A percentile compares a stretch with the other conserved stretches of the same genome.
phyloP scores from a whole-genome alignment of 2,329 filamentous ascomycete genomes.

The Diaporthe australafricana region DNA sequence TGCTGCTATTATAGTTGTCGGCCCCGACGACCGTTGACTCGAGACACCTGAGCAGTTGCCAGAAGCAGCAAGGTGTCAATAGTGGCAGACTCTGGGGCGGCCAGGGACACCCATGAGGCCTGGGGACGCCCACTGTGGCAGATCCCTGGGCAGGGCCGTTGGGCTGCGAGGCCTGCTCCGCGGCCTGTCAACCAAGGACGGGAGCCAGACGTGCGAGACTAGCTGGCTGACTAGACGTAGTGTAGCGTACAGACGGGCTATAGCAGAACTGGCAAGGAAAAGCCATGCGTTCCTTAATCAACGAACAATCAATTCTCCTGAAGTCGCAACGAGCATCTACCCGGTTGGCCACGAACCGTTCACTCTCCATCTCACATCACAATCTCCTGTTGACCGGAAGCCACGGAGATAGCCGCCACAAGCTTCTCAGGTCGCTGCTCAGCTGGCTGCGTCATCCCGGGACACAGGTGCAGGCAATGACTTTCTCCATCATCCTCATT shows the following conservation, averaged over 20 bases:
- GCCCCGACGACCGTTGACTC: slow-evolving; percentile 24
- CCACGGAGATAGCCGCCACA: slow-evolving; percentile 16
- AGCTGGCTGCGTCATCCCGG: slow-evolving; percentile 3
- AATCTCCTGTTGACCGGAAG: slow-evolving; percentile 22
- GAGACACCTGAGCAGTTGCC: slow-evolving; percentile 26
- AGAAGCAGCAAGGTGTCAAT: slow-evolving; percentile 12
- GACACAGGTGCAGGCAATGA: not conserved
- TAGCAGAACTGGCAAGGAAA: not conserved
- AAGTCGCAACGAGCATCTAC: slow-evolving; percentile 27
- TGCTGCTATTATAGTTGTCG: not conserved
- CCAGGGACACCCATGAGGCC: slow-evolving; percentile 16
- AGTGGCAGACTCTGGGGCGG: not conserved
- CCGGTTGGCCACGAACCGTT: slow-evolving; percentile 18
- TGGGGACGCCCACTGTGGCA: not conserved
- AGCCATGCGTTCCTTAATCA: slow-evolving; percentile 9
- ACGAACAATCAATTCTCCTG: slow-evolving; percentile 1
- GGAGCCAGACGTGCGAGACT: no score
- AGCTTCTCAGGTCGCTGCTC: not conserved
- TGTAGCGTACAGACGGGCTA: no score
- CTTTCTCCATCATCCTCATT: not conserved
- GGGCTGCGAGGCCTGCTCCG: slow-evolving; percentile 12
- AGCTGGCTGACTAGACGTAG: no score
- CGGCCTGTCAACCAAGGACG: not conserved
- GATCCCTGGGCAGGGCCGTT: not conserved
- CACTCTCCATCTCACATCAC: slow-evolving; percentile 29